Conservation (phyloP, 345 rosid genomes). For the Populus pruinosa region DNA sequence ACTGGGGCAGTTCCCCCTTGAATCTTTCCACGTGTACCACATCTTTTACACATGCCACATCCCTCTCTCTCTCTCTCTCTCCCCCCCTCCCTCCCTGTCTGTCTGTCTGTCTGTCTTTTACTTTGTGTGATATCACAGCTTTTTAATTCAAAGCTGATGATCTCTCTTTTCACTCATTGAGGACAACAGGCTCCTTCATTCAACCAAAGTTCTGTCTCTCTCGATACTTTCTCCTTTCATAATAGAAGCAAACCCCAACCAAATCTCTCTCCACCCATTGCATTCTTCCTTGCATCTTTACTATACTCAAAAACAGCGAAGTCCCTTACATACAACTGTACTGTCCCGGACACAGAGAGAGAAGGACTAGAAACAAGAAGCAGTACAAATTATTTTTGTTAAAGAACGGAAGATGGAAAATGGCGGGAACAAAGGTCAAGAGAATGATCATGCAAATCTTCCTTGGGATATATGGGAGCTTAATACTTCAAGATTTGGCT, state of each 20-base stretch:
- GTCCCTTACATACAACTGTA: not conserved
- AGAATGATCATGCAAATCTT: not conserved
- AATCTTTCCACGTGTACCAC: constrained; percentile 27
- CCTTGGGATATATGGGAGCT: constrained; percentile 28
- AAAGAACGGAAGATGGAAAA: constrained; percentile 30
- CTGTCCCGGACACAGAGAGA: not conserved
- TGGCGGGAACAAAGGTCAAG: constrained; percentile 21
- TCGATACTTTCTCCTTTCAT: constrained; percentile 8
- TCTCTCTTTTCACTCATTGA: constrained; percentile 1
- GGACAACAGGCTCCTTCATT: not conserved
- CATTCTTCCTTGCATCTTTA: not conserved
- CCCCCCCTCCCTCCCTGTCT: not conserved
- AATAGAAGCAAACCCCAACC: not conserved
- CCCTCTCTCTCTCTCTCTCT: not conserved
- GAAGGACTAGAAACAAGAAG: not conserved
- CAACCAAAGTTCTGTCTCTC: not conserved
- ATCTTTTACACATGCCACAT: constrained; percentile 16
- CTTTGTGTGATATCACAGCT: not conserved
- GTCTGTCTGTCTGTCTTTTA: not conserved
- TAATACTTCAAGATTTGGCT: constrained; percentile 25
- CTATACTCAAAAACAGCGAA: constrained; percentile 10
- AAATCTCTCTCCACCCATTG: not conserved
- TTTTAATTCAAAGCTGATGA: not conserved
- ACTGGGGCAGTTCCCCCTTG: constrained; percentile 3
- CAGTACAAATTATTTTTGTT: not conserved